Evolutionary conservation across 148 eudicot species (phyloP).

Genomic region (Mesembryanthemum crystallinum): DNA sequence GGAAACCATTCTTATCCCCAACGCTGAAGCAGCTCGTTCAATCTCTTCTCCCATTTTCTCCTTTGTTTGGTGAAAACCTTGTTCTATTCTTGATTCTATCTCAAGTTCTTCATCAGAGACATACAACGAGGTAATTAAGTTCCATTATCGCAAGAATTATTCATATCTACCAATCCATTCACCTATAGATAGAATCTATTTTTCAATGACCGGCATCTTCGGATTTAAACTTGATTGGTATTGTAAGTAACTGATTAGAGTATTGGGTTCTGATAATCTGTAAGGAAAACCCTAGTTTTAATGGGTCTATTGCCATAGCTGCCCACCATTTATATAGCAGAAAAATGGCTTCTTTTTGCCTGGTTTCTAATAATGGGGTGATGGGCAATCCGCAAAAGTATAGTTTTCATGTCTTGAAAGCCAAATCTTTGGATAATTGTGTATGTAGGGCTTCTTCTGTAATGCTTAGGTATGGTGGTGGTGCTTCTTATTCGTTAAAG

Average conservation of each 20-base stretch:
- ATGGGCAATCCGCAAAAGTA: conserved; percentile 38
- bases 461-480: conserved; percentile 20
- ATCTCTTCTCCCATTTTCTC: background rate
- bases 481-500: conserved; percentile 35
- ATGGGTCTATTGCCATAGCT: conserved; percentile 19
- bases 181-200: background rate
- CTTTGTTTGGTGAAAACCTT: background rate
- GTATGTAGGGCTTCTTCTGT: conserved; percentile 30
- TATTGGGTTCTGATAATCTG: background rate
- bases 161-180: background rate
- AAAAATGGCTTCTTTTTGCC: conserved; percentile 61
- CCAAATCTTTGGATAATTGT: conserved; percentile 31
- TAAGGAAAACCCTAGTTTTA: background rate
- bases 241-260: background rate
- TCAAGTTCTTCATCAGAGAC: conserved; percentile 1
- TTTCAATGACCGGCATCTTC: conserved; percentile 8
- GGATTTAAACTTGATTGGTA: conserved; percentile 18
- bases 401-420: conserved; percentile 31
- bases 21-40: background rate
- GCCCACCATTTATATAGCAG: background rate
- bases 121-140: conserved; percentile 7
- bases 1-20: background rate
- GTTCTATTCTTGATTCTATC: background rate
- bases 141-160: background rate
- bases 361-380: conserved; percentile 48